These are phyloP conservation scores for Daedaleopsis nitida DNA, from an alignment of 768 basidiomycete genomes.

Conservation along the genomic window DNA sequence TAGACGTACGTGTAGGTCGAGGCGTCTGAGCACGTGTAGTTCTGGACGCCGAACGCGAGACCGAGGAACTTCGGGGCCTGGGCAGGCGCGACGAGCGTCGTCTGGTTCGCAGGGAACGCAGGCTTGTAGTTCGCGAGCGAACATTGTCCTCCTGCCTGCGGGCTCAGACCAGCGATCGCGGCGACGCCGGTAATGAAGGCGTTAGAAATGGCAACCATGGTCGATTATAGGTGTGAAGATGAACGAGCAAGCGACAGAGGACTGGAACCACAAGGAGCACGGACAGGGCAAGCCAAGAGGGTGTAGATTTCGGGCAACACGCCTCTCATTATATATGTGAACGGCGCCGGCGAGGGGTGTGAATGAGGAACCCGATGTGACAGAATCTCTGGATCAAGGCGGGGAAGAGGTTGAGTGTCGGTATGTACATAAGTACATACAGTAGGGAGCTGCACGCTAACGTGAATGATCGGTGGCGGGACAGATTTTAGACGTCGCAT, in stretches of 20 bases:
- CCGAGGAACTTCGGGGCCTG: conserved; percentile 41
- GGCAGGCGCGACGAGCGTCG: conserved; percentile 39
- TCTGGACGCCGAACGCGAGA: conserved; percentile 51
- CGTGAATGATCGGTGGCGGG: too few species aligned
- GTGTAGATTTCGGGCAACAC: too few species aligned
- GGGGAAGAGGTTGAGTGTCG: too few species aligned
- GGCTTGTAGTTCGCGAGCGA: conserved; percentile 24
- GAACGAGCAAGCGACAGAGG: neutral
- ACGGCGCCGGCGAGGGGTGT: too few species aligned
- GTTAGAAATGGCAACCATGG: conserved; percentile 21
- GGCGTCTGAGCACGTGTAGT: conserved; percentile 50
- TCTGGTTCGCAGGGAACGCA: conserved; percentile 33
- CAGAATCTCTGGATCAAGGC: too few species aligned
- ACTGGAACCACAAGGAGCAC: too few species aligned
- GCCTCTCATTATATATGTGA: too few species aligned
- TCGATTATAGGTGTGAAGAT: neutral
- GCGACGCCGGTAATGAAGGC: conserved; percentile 16
- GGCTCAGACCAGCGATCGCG: neutral
- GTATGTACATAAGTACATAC: too few species aligned
- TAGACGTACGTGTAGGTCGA: conserved; percentile 45
- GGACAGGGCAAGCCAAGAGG: too few species aligned
- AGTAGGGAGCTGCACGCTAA: too few species aligned
- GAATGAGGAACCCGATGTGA: too few species aligned
- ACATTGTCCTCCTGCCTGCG: neutral
- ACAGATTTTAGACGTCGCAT: too few species aligned